Conservation (phyloP, 257 asterid genomes). For the Solanum sparsipilum region DNA sequence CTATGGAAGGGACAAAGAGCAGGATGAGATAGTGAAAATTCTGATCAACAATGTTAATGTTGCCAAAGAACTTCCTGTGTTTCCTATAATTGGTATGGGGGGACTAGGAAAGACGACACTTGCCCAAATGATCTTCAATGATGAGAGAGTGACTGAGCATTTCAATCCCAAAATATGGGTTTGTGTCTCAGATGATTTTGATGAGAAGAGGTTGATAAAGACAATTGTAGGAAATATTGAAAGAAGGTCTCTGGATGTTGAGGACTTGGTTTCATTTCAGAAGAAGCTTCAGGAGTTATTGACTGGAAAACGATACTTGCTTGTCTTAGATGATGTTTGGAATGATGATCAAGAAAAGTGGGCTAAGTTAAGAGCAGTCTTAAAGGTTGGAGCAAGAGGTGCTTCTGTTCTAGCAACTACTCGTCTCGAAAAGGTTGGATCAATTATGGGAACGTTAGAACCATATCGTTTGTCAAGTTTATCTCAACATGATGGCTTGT, state of each 20-base stretch:
- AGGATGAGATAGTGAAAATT: neutral
- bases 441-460: neutral
- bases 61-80: neutral
- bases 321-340: neutral
- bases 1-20: neutral
- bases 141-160: neutral
- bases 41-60: neutral
- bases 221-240: neutral
- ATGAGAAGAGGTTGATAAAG: neutral
- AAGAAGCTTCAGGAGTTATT: neutral
- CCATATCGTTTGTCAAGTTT: neutral
- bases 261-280: neutral
- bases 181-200: neutral
- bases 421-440: neutral
- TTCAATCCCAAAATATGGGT: neutral
- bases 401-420: conserved; percentile 17
- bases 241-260: neutral
- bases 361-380: neutral
- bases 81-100: neutral
- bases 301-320: neutral
- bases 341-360: neutral
- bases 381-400: conserved; percentile 10
- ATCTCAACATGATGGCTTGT: conserved; percentile 2
- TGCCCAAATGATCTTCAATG: neutral
- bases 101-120: neutral